Evolutionary conservation across 225 moss, liverwort and hornwort species (phyloP).

Genomic region (Pseudoscleropodium purum): DNA sequence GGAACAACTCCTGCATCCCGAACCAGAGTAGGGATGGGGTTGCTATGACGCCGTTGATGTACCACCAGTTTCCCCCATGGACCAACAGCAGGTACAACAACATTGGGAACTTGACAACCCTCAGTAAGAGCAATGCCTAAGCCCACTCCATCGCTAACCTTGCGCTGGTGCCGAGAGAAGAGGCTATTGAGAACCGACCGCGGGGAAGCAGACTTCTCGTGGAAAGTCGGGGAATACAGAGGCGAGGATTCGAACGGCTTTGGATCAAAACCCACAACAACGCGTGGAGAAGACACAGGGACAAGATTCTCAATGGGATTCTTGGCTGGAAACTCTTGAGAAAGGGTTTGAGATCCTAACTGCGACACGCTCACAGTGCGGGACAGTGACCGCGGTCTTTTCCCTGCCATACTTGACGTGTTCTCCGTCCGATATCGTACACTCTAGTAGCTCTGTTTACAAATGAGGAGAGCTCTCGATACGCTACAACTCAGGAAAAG

Average conservation of each 20-base stretch:
- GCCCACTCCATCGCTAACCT: constrained; percentile 51
- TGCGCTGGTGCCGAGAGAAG: constrained; percentile 43
- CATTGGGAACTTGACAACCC: background rate
- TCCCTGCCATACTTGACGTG: constrained; percentile 55
- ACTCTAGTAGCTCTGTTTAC: background rate
- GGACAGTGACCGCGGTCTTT: constrained; percentile 65
- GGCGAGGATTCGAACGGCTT: constrained; percentile 12
- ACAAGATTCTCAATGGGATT: background rate
- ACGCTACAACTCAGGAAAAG: constrained; percentile 1
- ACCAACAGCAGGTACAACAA: background rate
- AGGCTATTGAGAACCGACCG: constrained; percentile 69
- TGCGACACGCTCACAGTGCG: constrained; percentile 74
- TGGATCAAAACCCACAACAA: constrained; percentile 84
- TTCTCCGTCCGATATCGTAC: background rate
- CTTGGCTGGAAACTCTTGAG: constrained; percentile 45
- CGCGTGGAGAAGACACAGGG: constrained; percentile 17
- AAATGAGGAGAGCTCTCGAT: background rate
- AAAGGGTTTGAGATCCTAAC: constrained; percentile 42
- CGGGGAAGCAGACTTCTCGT: constrained; percentile 30
- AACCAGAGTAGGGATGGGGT: constrained; percentile 23
- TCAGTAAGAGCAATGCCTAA: constrained; percentile 50
- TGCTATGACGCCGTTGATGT: constrained; percentile 21
- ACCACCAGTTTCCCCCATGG: background rate
- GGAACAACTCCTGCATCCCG: background rate
- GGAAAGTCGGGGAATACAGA: constrained; percentile 10